Evolutionary conservation across 2,329 filamentous ascomycete genomes (phyloP), one percentile per base, ranked within the genome.

Genomic region (Hypomyces rosellus): DNA sequence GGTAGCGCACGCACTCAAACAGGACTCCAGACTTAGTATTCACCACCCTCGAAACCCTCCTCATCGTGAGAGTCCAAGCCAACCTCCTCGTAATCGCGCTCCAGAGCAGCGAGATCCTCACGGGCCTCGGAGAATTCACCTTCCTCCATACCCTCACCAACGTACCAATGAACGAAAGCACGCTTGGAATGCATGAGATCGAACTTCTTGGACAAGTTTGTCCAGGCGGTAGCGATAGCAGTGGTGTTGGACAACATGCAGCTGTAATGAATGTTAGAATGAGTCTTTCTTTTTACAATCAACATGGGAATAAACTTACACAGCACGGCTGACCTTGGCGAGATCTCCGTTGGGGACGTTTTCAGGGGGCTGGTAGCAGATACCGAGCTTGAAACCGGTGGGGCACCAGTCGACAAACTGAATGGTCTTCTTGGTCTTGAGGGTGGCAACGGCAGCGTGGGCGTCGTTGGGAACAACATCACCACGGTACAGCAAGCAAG

Each of bases 151-250:
- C 93, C 93, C 81, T 97, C 93, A 78, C 93, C 93, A 69, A 99
- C 93, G 67, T 97, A 99, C 93, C 93, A 99, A 78, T 99, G 93
- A 59, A 99, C 93, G 76, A 99, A 99, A 56, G 93, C 93, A 79
- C 93, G 93, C 87, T 99, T 99, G 73, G 89, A 95, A 85, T 97
- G 96, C 93, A 99, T 99, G 71, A 99, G 89, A 69, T 99, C 93
- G 79, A 99, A 99, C 80, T 99, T 99, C 82, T 86, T 83, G 55
- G 90, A 95, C 59, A 99, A 84, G 60, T 90, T 90, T 57, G 88
- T 91, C 93, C 93, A 99, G 57, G 93, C 93, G 78, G 97, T 92
- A 67, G 92, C 88, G 66, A 99, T 99, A 66, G 93, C 92, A 48
- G 93, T 99, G 63, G 93, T 99, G 83, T 99, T 95, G 76, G 88